Base-by-base conservation (phyloP, 176 grass and related monocot genomes). In the Canna indica region DNA sequence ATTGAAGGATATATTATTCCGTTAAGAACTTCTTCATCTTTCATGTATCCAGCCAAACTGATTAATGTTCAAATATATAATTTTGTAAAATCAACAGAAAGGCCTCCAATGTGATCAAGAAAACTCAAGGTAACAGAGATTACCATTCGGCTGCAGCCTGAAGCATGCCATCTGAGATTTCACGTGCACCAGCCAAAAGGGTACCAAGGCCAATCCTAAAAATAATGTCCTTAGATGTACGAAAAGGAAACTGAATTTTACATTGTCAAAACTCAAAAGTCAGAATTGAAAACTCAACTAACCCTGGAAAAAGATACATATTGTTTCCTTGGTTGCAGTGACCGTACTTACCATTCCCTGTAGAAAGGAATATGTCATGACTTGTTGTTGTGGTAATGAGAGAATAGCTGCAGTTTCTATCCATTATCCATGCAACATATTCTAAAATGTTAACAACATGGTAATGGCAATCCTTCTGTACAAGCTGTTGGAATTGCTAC, bases 271-370 rank as follows among this genome's bases (percentile, higher is more conserved):
- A 36, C 48, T 59, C 36, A 71, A 69, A 48, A 62, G 56, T 32
- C 52, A 80, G 10, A 77, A 29, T 69, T 42, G 68, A 57, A 48
- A 81, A 77, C 10, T 71, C 14, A 56, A 88, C 82, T 77, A 77
- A 99, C 94, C 94, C 94, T 75, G 89, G 94, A 88, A 99, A 99
- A 60, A 99, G 94, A 78, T 99, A 99, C 94, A 99, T 93, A 57
- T 99, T 99, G 70, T 99, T 99, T 75, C 94, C 94, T 82, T 93
- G 89, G 80, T 99, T 99, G 61, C 83, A 93, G 77, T 93, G 94
- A 17, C 94, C 94, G 77, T 84, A 71, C 86, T 85, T 97, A 47
- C 89, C 89, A 76, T 90, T 52, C 71, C 89, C 89, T 99, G 77
- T 47, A 85, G 65, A 35, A 59, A 31, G 74, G 76, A 72, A 73